phyloP scores from a whole-genome alignment of 257 asterid genomes.

The Gentiana dahurica region DNA sequence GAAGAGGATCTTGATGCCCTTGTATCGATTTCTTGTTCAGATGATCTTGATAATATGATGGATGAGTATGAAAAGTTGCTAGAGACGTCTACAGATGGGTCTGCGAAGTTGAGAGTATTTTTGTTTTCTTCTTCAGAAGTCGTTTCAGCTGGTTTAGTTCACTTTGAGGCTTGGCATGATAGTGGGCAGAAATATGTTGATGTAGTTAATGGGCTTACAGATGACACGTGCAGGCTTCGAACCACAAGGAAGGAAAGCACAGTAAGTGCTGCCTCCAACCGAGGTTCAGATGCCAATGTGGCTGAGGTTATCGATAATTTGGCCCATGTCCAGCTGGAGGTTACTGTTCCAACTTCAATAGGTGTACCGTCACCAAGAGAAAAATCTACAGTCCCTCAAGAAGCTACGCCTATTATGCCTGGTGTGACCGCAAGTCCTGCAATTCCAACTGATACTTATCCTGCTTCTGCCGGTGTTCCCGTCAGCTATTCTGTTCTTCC shows the following conservation, averaged over 20 bases:
- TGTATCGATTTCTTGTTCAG: constrained; percentile 80
- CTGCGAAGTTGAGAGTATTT: constrained; percentile 84
- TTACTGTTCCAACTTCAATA: constrained; percentile 32
- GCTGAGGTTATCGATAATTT: constrained; percentile 49
- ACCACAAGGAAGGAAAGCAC: constrained; percentile 60
- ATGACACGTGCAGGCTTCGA: constrained; percentile 28
- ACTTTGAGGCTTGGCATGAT: constrained; percentile 57
- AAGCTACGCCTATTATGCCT: constrained; percentile 28
- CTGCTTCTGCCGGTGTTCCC: constrained; percentile 35
- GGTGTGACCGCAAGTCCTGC: constrained; percentile 29
- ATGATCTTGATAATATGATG: constrained; percentile 98
- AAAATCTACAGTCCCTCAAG: constrained; percentile 26
- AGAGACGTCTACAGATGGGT: constrained; percentile 70
- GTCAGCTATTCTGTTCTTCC: constrained; percentile 26
- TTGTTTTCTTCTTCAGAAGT: constrained; percentile 74
- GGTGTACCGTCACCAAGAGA: constrained; percentile 42
- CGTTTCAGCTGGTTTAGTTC: constrained; percentile 32
- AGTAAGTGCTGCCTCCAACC: constrained; percentile 61
- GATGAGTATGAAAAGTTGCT: constrained; percentile 80
- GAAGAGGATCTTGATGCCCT: constrained; percentile 98
- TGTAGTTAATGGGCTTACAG: constrained; percentile 79
- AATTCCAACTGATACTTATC: constrained; percentile 25
- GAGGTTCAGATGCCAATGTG: constrained; percentile 55
- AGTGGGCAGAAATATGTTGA: constrained; percentile 77
- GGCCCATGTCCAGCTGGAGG: constrained; percentile 35